Base-by-base conservation (phyloP, 2,329 filamentous ascomycete genomes). In the Aspergillus udagawae region DNA sequence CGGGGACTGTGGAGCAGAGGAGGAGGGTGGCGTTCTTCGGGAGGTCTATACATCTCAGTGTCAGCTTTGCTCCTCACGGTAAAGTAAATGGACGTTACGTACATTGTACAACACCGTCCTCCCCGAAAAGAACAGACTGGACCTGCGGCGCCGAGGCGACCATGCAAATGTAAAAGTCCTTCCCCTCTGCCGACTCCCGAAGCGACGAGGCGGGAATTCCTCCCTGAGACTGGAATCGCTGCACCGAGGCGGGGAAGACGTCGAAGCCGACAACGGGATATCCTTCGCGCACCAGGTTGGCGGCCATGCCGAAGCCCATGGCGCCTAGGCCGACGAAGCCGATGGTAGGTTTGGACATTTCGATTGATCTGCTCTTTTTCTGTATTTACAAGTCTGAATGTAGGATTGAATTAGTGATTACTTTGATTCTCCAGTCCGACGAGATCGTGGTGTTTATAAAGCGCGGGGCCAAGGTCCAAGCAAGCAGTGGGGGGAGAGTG, bases 261-360 rank as follows among this genome's bases (percentile, higher is more conserved):
- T 92, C 89, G 70, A 86, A 91, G 55, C 88, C 88, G 23, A 83
- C 86, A 25, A 91, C 87, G 27, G 76, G 59, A 72, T 87, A 89
- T 57, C 86, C 86, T 61, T 83, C 76, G 63, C 85, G 84, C 65
- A 91, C 78, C 49, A 92, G 82, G 69, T 91, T 82, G 58, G 84
- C 89, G 61, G 89, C 89, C 88, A 92, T 91, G 69, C 89, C 89
- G 71, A 90, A 89, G 69, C 89, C 89, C 89, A 91, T 91, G 73
- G 88, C 88, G 56, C 89, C 89, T 3, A 92, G 86, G 78, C 89
- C 89, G 61, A 89, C 86, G 74, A 91, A 90, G 62, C 84, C 82
- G 54, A 89, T 77, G 53, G 73, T 67, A 27, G 80, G 78, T 67
- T 80, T 82, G 35, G 75, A 75, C 63, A 77, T 75, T 23, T 63